phyloP scores from a whole-genome alignment of 768 basidiomycete genomes.

The Cubamyces lactineus region DNA sequence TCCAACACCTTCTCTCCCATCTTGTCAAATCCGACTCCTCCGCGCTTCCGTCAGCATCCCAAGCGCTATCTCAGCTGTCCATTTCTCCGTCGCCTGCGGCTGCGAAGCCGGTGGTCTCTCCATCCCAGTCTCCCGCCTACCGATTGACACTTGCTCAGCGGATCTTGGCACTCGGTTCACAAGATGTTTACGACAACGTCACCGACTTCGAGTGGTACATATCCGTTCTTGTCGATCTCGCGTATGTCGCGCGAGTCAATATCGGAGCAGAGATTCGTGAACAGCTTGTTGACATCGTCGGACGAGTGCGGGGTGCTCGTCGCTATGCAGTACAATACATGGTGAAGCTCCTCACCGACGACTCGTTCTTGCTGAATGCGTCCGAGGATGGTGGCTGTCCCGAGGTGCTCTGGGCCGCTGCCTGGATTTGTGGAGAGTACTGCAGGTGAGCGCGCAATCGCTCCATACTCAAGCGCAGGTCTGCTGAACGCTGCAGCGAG shows the following conservation, averaged over 20 bases:
- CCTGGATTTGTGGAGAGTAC: slow-evolving; percentile 97
- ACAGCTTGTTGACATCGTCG: slow-evolving; percentile 85
- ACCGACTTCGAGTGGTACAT: slow-evolving; percentile 98
- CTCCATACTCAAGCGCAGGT: slow-evolving; percentile 11
- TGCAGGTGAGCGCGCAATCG: slow-evolving; percentile 61
- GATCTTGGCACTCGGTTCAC: slow-evolving; percentile 86
- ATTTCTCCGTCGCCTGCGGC: slow-evolving; percentile 43
- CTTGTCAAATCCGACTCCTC: slow-evolving; percentile 64
- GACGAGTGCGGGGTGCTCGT: slow-evolving; percentile 76
- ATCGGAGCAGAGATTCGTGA: slow-evolving; percentile 79
- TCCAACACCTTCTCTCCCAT: slow-evolving; percentile 88
- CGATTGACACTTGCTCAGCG: slow-evolving; percentile 80
- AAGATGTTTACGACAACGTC: slow-evolving; percentile 83
- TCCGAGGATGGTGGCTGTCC: slow-evolving; percentile 74
- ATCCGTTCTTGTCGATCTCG: slow-evolving; percentile 90
- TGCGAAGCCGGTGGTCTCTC: slow-evolving; percentile 35
- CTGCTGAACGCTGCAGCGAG: slow-evolving; percentile 50
- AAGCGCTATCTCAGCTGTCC: slow-evolving; percentile 56
- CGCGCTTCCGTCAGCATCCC: slow-evolving; percentile 58
- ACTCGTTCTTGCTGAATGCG: slow-evolving; percentile 68
- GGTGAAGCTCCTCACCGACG: slow-evolving; percentile 80
- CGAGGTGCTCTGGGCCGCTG: slow-evolving; percentile 90
- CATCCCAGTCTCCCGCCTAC: slow-evolving; percentile 81
- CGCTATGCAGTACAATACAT: slow-evolving; percentile 83
- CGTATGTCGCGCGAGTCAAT: slow-evolving; percentile 82